Base-by-base conservation (phyloP, 371 early-diverging fungal species). In the Mucor racemosus region DNA sequence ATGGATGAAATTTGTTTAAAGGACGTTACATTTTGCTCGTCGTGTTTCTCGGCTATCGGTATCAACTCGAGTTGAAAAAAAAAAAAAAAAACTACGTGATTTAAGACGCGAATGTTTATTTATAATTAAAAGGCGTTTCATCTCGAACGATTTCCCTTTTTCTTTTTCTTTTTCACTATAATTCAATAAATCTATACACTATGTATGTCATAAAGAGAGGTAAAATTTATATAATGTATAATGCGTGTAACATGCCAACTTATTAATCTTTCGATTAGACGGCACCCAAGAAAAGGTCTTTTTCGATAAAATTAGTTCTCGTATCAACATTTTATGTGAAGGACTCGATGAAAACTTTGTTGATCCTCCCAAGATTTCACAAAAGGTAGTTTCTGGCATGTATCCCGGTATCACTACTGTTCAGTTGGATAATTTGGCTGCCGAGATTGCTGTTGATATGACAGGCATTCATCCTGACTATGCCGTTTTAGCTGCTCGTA, bases 391-490 rank as follows among this genome's bases (percentile, higher is more conserved):
- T 67, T 76, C 79, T 60, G 94, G 92, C 34, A 93, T 95, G 65
- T 95, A 95, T 82, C 92, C 92, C 74, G 95, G 95, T 66, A 94
- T 95, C 53, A 93, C 94, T 15, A 95, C 95, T 7, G 90, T 90
- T 11, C 94, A 94, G 74, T 82, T 95, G 63, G 95, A 95, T 77
- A 94, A 92, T 76, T 86, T 95, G 42, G 95, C 95, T 34, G 95
- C 95, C 46, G 95, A 94, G 77, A 95, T 94, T 4, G 91, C 94
- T 7, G 95, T 93, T 0, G 93, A 93, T 73, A 80, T 94, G 86
- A 95, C 94, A 6, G 93, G 94, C n/a, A 90, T 89, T 60, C 96
- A 97, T 76, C 96, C 97, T 5, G 95, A 98, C 77, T 98, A 96
- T 76, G 94, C 94, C 19, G 81, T 91, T 19, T 86, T 98, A 14